Evolutionary conservation across 176 grass and related monocot species (phyloP).

Genomic region (Musa acuminata): DNA sequence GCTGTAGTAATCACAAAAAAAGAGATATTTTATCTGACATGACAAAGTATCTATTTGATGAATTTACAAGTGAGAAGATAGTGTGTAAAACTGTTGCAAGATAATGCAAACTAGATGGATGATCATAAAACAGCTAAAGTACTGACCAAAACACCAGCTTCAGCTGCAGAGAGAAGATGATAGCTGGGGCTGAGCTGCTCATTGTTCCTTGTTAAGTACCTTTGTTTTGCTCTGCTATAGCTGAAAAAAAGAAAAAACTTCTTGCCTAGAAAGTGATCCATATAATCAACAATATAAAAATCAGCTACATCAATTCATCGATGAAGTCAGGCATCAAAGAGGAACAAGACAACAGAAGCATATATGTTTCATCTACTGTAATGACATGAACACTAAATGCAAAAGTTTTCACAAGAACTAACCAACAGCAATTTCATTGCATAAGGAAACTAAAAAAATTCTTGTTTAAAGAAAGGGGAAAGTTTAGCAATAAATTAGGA

Average conservation of each 20-base stretch:
- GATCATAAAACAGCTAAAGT: background rate
- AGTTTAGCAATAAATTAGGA: background rate
- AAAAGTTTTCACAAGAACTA: too few species aligned
- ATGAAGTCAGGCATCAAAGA: too few species aligned
- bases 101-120: background rate
- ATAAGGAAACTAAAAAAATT: background rate
- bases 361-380: too few species aligned
- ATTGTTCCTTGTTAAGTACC: slow-evolving; percentile 45
- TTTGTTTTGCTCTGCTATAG: slow-evolving; percentile 85
- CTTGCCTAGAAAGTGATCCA: slow-evolving; percentile 14
- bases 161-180: slow-evolving; percentile 83
- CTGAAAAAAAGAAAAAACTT: slow-evolving; percentile 23
- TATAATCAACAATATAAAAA: background rate
- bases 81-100: slow-evolving; percentile 1
- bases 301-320: background rate
- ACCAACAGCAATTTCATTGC: background rate
- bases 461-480: background rate
- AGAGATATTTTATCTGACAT: background rate
- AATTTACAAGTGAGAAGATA: background rate
- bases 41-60: background rate
- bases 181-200: slow-evolving; percentile 51
- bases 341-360: too few species aligned
- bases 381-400: too few species aligned
- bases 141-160: slow-evolving; percentile 94
- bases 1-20: background rate